Percentiles rank a stretch among this genome's conserved stretches.
These are phyloP conservation scores for Amylostereum areolatum DNA, from an alignment of 1,284 basidiomycete species.

Conservation along the genomic window DNA sequence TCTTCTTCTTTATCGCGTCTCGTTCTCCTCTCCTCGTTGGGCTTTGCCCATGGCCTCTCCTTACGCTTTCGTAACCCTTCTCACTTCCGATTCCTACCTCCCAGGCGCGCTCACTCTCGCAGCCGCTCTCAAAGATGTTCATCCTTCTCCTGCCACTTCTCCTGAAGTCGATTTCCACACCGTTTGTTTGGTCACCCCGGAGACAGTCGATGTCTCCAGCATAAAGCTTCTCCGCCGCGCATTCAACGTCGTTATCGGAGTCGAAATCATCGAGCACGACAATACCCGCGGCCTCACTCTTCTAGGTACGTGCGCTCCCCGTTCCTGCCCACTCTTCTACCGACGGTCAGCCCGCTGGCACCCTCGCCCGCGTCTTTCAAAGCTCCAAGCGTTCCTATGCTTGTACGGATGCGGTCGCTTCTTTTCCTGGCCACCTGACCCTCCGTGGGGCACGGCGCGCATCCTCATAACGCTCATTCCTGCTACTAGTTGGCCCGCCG, in stretches of 20 bases:
- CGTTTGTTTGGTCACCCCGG: constrained; percentile 92
- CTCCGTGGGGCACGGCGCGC: background rate
- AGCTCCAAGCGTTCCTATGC: background rate
- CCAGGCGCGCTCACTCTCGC: constrained; percentile 87
- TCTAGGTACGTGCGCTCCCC: constrained; percentile 62
- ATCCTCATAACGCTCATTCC: too few relatives aligned
- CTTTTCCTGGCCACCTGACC: too few relatives aligned
- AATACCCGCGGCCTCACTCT: constrained; percentile 64
- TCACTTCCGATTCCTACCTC: constrained; percentile 88
- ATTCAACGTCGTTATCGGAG: constrained; percentile 86
- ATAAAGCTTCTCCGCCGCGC: constrained; percentile 77
- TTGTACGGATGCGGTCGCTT: too few relatives aligned
- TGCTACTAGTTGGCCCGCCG: too few relatives aligned
- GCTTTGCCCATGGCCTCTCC: constrained; percentile 46
- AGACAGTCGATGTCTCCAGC: constrained; percentile 82
- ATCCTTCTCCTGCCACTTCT: constrained; percentile 45
- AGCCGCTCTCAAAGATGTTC: constrained; percentile 78
- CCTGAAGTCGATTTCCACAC: constrained; percentile 73
- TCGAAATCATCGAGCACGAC: constrained; percentile 76
- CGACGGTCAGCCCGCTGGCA: background rate
- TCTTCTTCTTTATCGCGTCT: background rate
- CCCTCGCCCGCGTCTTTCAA: background rate
- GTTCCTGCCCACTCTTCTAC: constrained; percentile 7
- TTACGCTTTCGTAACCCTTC: constrained; percentile 83
- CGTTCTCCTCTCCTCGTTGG: constrained; percentile 15